These are phyloP conservation scores for Mortierella sp. DNA, from an alignment of 371 early-diverging fungal genomes.

Conservation along the genomic window DNA sequence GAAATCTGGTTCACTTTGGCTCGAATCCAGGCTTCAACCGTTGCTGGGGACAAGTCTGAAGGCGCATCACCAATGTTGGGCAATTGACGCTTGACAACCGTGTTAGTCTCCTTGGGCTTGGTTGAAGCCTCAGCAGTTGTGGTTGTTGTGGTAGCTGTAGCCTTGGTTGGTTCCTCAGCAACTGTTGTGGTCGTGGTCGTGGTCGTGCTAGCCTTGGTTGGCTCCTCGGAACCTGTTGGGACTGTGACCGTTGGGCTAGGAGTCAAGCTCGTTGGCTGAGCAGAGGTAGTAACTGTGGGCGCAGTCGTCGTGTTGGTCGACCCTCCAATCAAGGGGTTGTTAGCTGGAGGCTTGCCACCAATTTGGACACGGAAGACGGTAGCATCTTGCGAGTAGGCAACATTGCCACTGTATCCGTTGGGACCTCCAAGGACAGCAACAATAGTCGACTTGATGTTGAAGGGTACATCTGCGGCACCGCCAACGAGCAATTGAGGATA, in stretches of 20 bases:
- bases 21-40: constrained; percentile 33
- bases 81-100: constrained; percentile 28
- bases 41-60: constrained; percentile 18
- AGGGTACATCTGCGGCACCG: constrained; percentile 23
- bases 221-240: neutral
- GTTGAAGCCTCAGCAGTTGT: neutral
- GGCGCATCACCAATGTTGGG: neutral
- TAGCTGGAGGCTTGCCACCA: constrained; percentile 3
- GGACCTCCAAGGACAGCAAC: constrained; percentile 36
- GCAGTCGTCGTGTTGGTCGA: constrained; percentile 6
- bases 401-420: constrained; percentile 39
- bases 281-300: neutral
- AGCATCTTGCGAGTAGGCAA: constrained; percentile 25
- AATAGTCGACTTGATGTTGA: constrained; percentile 44
- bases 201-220: neutral
- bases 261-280: constrained; percentile 1
- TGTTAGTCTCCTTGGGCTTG: neutral
- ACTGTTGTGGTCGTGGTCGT: neutral
- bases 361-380: constrained; percentile 29
- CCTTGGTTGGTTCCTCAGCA: neutral
- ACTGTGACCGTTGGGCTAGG: neutral
- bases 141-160: constrained; percentile 1
- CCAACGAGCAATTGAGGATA: constrained; percentile 12
- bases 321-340: neutral
- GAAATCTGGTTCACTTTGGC: constrained; percentile 23